Percentiles rank a stretch among this genome's conserved stretches.
Conservation (phyloP, 2,329 filamentous ascomycete genomes). For the Trichophyton mentagrophytes region DNA sequence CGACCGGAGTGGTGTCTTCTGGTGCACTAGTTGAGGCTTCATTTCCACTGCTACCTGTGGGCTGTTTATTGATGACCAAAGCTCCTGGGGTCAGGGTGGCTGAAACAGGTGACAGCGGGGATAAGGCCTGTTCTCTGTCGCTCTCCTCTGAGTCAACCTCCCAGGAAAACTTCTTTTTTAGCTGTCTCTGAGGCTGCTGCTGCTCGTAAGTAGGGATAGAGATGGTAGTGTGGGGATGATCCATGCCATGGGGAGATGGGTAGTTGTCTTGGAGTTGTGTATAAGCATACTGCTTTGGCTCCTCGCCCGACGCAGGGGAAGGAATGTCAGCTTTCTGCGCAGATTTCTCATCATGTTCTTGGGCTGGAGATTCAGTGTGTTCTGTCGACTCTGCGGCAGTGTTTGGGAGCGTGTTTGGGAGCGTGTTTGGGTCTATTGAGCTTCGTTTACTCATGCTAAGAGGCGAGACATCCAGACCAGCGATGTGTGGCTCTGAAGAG, state of each 20-base stretch:
- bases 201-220: background rate
- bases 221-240: background rate
- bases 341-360: background rate
- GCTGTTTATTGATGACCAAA: background rate
- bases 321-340: background rate
- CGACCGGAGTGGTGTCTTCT: background rate
- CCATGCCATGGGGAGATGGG: background rate
- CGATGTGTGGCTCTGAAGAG: background rate
- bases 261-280: background rate
- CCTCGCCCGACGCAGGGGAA: background rate
- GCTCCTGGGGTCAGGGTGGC: background rate
- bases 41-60: background rate
- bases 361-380: background rate
- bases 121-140: background rate
- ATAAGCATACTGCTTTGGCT: background rate
- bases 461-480: background rate
- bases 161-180: slow-evolving; percentile 34
- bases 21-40: background rate
- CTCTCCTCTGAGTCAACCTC: slow-evolving; percentile 19
- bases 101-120: background rate
- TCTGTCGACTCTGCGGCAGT: background rate
- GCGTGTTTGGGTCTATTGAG: background rate
- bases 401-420: background rate
- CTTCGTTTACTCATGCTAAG: slow-evolving; percentile 1
- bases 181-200: background rate